phyloP scores from a whole-genome alignment of 345 rosid genomes.

The Eutrema yunnanense region DNA sequence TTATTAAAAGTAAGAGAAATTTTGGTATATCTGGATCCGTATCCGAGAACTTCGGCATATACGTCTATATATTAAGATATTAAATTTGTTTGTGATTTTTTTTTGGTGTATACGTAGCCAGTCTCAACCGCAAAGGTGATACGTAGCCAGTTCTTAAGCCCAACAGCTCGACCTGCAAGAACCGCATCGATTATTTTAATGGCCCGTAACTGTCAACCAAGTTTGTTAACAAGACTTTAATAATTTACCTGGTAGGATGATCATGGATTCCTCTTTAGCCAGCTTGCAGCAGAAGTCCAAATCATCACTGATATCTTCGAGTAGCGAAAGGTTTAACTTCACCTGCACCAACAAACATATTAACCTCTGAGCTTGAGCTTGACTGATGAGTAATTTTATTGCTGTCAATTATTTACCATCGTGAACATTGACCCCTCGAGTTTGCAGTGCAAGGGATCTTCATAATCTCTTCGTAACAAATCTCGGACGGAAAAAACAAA shows the following conservation, averaged over 20 bases:
- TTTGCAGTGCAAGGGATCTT: constrained; percentile 34
- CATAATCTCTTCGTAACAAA: constrained; percentile 25
- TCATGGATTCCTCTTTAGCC: constrained; percentile 35
- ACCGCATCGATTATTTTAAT: neutral
- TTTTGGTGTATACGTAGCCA: neutral
- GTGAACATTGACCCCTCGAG: constrained; percentile 37
- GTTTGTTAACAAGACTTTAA: neutral
- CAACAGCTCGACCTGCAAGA: constrained; percentile 47
- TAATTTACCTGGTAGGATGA: constrained; percentile 33
- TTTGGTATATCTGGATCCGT: too few relatives aligned
- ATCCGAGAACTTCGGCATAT: too few relatives aligned
- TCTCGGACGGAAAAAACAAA: neutral
- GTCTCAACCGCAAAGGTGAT: constrained; percentile 50
- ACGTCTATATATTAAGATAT: too few relatives aligned
- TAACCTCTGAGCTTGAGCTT: neutral
- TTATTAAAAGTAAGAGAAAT: too few relatives aligned
- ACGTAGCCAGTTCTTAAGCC: constrained; percentile 57
- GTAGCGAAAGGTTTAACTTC: constrained; percentile 21
- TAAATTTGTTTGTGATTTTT: too few relatives aligned
- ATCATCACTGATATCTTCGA: constrained; percentile 36
- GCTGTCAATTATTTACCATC: constrained; percentile 11
- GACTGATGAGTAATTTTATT: neutral
- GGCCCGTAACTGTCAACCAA: neutral
- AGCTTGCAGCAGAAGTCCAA: constrained; percentile 36
- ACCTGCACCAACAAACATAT: constrained; percentile 23